These are phyloP conservation scores for Pseudopithomyces chartarum DNA, from an alignment of 2,329 filamentous ascomycete genomes.

Conservation along the genomic window DNA sequence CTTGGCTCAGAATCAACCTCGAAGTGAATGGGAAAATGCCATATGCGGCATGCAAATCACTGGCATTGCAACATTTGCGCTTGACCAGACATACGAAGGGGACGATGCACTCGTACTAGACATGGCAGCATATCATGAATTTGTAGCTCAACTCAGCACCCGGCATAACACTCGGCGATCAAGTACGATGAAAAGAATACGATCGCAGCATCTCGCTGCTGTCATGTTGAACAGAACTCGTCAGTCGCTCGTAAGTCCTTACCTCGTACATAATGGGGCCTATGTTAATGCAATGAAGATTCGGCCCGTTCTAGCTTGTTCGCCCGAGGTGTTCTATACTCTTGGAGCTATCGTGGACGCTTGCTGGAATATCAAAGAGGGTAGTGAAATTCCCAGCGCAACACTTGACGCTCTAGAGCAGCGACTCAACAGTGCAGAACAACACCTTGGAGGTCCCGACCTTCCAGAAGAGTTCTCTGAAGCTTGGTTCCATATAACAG, in stretches of 20 bases:
- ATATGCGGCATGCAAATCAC: neutral
- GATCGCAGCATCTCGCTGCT: neutral
- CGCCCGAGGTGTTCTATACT: conserved; percentile 12
- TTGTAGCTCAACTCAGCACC: neutral
- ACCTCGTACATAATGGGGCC: neutral
- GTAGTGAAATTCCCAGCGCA: neutral
- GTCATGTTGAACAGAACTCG: neutral
- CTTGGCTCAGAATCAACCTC: neutral
- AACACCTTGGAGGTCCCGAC: conserved; percentile 5
- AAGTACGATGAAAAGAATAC: neutral
- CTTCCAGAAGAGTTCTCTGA: neutral
- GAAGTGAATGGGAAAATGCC: neutral
- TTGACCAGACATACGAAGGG: neutral
- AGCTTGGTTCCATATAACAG: neutral
- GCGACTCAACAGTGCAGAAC: conserved; percentile 13
- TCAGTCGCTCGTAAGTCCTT: neutral
- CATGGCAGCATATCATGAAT: neutral
- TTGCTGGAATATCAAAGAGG: conserved; percentile 4
- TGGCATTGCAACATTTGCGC: neutral
- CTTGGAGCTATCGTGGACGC: conserved; percentile 10
- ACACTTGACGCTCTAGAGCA: conserved; percentile 16
- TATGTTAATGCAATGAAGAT: conserved; percentile 5
- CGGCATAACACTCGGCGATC: neutral
- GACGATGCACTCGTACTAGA: neutral
- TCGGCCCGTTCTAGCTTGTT: conserved; percentile 13